A percentile compares a stretch with the other conserved stretches of the same genome.
phyloP scores from a whole-genome alignment of 495 filamentous ascomycete genomes.

The Chaetomium fimeti region DNA sequence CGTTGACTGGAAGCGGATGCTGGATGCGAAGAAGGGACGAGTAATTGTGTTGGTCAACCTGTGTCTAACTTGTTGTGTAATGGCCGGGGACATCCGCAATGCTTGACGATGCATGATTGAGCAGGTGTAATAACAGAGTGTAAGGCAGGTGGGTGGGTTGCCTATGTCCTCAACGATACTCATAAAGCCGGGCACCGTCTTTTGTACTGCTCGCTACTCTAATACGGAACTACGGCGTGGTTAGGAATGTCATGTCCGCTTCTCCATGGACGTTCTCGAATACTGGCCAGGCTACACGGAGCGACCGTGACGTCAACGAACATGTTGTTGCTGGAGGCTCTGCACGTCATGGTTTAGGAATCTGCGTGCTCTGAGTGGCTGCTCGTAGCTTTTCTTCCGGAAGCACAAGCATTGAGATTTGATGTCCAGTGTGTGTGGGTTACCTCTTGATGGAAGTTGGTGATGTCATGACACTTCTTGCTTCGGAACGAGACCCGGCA shows the following conservation, averaged over 20 bases:
- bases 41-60: background rate
- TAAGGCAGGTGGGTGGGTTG: background rate
- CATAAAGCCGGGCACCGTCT: background rate
- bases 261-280: background rate
- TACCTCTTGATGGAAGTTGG: background rate
- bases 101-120: conserved; percentile 18
- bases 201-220: background rate
- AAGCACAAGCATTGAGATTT: background rate
- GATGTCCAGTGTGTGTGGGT: background rate
- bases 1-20: conserved; percentile 15
- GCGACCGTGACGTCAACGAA: background rate
- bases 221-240: background rate
- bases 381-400: conserved; percentile 5
- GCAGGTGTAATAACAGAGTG: background rate
- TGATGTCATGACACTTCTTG: conserved; percentile 9
- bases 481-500: no score
- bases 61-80: background rate
- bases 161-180: background rate
- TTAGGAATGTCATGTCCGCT: background rate
- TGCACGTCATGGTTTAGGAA: conserved; percentile 20
- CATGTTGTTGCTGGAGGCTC: background rate
- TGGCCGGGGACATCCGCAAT: conserved; percentile 1
- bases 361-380: conserved; percentile 16
- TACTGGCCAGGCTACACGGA: background rate
- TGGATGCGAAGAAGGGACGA: background rate